Evolutionary conservation across 306 rosid species (phyloP), one percentile per base, ranked within the genome.

Genomic region (Prunus davidiana): DNA sequence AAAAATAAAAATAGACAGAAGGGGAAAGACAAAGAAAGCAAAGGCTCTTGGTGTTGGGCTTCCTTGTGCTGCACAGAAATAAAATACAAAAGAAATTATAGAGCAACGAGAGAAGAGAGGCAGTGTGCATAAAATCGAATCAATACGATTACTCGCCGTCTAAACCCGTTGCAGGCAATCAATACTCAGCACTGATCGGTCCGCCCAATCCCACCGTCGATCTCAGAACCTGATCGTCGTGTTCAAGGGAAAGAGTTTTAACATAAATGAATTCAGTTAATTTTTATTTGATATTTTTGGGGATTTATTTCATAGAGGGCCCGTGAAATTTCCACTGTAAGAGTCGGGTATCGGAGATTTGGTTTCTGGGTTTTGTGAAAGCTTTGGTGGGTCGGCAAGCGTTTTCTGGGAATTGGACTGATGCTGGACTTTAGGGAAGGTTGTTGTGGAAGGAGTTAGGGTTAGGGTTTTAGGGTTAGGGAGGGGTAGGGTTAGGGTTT

Each of bases 391-490:
- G 89, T 78, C 43, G 79, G 85, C 75, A 76, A 47, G 80, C 65
- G 64, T 55, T 8, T 79, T 47, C 43, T 49, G 41, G 73, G 67
- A n/a, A 85, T 88, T 81, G 69, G 74, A 79, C 87, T 80, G 86
- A 93, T 91, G 91, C 81, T 89, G 80, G 93, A 91, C 90, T 91
- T 89, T 72, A 82, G 98, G 85, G 96, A 91, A 80, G 80, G 76
- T 71, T 76, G 58, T 62, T 67, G 69, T 55, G 72, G 88, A 77
- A 78, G 74, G 78, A 49, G 65, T 62, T 45, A 47, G 15, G 84
- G 78, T 73, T 81, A 69, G 74, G 72, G 72, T 86, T 86, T 76
- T 79, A 71, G 89, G 76, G 78, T 64, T 86, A 82, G 81, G 54
- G 65, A 60, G 50, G 41, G 84, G 82, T 71, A 73, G 66, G 76